Evolutionary conservation across 331 rosid genomes (phyloP).

Genomic region (Prunus yedoensis): DNA sequence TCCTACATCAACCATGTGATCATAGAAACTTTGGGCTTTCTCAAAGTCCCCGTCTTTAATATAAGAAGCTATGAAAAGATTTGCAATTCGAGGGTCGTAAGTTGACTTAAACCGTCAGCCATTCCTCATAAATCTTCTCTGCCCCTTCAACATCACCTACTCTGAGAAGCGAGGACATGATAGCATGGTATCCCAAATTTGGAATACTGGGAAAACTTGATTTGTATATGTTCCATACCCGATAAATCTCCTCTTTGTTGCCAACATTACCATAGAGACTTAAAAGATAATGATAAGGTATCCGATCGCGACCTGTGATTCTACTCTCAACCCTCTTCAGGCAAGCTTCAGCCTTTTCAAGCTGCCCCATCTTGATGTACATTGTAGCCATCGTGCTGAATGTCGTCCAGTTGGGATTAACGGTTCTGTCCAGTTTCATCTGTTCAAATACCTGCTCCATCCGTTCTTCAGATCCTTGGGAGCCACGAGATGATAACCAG

Average conservation of each 20-base stretch:
- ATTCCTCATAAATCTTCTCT: conserved; percentile 68
- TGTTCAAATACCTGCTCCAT: conserved; percentile 82
- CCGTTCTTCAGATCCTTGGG: conserved; percentile 64
- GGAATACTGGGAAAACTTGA: conserved; percentile 66
- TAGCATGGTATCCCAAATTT: conserved; percentile 86
- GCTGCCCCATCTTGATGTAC: conserved; percentile 74
- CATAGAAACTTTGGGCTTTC: conserved; percentile 54
- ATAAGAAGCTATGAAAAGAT: conserved; percentile 63
- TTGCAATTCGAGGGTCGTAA: conserved; percentile 79
- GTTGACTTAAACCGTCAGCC: conserved; percentile 59
- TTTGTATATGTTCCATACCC: conserved; percentile 78
- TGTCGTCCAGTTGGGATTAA: conserved; percentile 85
- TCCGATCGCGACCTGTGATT: conserved; percentile 75
- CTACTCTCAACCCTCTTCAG: conserved; percentile 70
- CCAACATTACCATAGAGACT: conserved; percentile 79
- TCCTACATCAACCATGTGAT: conserved; percentile 58
- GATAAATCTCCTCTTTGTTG: conserved; percentile 74
- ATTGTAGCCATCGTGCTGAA: conserved; percentile 89
- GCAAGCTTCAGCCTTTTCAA: conserved; percentile 79
- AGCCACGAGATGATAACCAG: conserved; percentile 87
- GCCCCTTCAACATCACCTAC: conserved; percentile 75
- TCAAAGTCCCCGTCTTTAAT: conserved; percentile 47
- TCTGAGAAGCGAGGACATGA: conserved; percentile 69
- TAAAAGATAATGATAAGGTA: conserved; percentile 86
- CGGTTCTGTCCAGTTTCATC: conserved; percentile 60